A percentile compares a stretch with the other conserved stretches of the same genome.
These are phyloP conservation scores for Claviceps sp. DNA, from an alignment of 2,329 filamentous ascomycete genomes.

Conservation along the genomic window DNA sequence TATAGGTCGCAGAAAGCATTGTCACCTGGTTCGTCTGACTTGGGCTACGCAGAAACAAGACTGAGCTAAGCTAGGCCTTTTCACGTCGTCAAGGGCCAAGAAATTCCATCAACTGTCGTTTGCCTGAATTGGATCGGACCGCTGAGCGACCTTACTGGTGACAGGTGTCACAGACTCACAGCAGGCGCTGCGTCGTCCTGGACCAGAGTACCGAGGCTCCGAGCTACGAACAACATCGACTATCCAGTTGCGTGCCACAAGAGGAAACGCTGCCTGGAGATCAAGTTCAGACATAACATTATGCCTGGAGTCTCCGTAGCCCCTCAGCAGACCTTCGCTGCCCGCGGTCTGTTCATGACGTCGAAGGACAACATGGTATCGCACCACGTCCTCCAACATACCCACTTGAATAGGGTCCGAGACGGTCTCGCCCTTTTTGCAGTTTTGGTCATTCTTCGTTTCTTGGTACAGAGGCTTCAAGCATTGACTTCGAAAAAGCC, in stretches of 20 bases:
- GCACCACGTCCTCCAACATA: slow-evolving; percentile 7
- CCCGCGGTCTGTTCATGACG: slow-evolving; percentile 13
- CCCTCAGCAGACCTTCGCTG: slow-evolving; percentile 18
- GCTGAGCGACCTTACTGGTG: neutral
- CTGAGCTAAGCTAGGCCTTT: neutral
- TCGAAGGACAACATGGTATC: slow-evolving; percentile 18
- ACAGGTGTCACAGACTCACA: too few species aligned
- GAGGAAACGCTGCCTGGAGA: too few species aligned
- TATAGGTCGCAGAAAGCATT: neutral
- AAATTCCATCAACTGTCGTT: neutral
- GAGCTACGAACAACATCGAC: neutral
- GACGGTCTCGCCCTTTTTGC: slow-evolving; percentile 21
- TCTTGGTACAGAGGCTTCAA: slow-evolving; percentile 14
- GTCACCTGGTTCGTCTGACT: neutral
- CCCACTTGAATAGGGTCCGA: slow-evolving; percentile 16
- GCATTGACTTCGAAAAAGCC: neutral
- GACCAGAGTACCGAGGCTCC: neutral
- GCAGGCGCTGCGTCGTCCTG: neutral
- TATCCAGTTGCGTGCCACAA: too few species aligned
- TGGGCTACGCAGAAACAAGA: neutral
- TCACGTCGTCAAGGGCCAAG: neutral
- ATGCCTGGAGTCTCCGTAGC: slow-evolving; percentile 20
- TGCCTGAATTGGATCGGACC: too few species aligned
- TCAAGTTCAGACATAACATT: slow-evolving; percentile 3
- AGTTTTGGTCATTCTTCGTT: slow-evolving; percentile 21